phyloP scores from a whole-genome alignment of 23 red algal species.

The Gracilaria caudata region DNA sequence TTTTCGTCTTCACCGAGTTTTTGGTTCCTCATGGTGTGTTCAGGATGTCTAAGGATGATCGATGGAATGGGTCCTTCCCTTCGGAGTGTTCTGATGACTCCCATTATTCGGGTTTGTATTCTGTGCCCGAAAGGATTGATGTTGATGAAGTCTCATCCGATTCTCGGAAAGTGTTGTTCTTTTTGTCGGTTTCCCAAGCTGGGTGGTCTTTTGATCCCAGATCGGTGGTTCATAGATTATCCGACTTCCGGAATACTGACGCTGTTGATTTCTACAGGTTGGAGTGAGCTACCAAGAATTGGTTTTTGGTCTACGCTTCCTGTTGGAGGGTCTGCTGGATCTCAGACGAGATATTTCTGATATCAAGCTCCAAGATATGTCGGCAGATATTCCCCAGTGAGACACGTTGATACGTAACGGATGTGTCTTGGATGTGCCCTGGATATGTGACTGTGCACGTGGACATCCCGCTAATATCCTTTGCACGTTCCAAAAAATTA shows the following conservation, averaged over 20 bases:
- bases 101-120: neutral
- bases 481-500: neutral
- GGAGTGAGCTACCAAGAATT: neutral
- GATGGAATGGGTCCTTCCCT: neutral
- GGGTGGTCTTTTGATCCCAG: no score
- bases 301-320: neutral
- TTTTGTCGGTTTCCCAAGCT: no score
- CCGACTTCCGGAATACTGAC: no score
- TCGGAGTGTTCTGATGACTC: neutral
- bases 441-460: neutral
- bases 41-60: neutral
- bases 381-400: constrained; percentile 1
- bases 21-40: neutral
- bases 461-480: neutral
- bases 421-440: neutral
- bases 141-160: no score
- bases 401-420: neutral
- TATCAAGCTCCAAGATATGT: neutral
- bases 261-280: neutral
- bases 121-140: no score
- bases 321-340: neutral
- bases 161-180: no score
- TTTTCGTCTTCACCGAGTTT: neutral
- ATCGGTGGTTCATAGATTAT: no score
- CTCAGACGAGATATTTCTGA: neutral